These are phyloP conservation scores for Aurantiochytrium sp. DNA, from an alignment of 108 stramenopile genomes.

Conservation along the genomic window DNA sequence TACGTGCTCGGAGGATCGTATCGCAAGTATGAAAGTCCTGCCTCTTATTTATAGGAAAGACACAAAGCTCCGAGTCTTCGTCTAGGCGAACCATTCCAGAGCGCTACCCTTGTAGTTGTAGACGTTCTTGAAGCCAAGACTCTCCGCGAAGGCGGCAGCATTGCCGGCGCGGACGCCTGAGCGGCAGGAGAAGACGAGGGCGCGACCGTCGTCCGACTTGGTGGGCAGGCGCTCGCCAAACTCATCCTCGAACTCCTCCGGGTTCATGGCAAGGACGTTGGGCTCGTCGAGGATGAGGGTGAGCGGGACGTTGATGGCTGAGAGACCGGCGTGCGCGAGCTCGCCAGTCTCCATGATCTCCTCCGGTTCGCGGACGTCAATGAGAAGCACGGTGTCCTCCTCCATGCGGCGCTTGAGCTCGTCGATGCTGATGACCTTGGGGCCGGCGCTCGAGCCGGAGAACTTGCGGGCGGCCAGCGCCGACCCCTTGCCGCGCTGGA, in stretches of 20 bases:
- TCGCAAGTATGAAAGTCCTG: too few relatives aligned
- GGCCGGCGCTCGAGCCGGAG: not conserved
- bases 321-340: not conserved
- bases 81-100: not conserved
- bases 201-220: not conserved
- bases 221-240: not conserved
- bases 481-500: not conserved
- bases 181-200: not conserved
- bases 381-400: not conserved
- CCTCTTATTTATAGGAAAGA: too few relatives aligned
- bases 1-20: too few relatives aligned
- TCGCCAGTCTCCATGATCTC: not conserved
- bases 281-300: not conserved
- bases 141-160: not conserved
- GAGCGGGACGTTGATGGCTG: slow-evolving; percentile 12
- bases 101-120: slow-evolving; percentile 18
- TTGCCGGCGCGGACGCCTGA: not conserved
- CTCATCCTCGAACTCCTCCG: slow-evolving; percentile 9
- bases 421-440: not conserved
- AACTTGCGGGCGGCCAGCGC: not conserved
- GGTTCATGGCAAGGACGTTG: not conserved
- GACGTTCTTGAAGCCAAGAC: not conserved
- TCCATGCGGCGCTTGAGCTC: slow-evolving; percentile 5
- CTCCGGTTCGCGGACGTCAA: slow-evolving; percentile 12
- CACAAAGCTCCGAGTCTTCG: not conserved